Conservation (phyloP, 306 rosid genomes). For the Hippophae rhamnoides region DNA sequence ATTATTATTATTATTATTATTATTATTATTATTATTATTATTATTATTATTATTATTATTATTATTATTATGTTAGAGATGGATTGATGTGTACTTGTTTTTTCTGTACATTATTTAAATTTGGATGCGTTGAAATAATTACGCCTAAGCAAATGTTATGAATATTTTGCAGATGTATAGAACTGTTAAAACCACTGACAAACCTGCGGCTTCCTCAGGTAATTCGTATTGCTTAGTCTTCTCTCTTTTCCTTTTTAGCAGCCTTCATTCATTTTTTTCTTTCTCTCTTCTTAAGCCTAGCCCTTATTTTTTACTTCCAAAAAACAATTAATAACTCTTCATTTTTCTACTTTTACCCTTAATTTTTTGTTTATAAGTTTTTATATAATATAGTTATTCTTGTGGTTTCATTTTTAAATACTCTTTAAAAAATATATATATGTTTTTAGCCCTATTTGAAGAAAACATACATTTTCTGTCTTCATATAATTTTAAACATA, state of each 20-base stretch:
- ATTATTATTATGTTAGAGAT: not conserved
- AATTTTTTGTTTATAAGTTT: too few species aligned
- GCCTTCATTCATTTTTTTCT: conserved; percentile 17
- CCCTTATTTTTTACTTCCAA: not conserved
- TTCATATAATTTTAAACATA: too few species aligned
- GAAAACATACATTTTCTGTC: too few species aligned
- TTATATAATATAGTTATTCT: too few species aligned
- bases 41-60: not conserved
- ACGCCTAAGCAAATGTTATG: not conserved
- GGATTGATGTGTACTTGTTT: not conserved
- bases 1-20: too few species aligned
- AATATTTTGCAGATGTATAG: conserved; percentile 68
- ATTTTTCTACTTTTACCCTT: not conserved
- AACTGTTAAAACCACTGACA: conserved; percentile 93
- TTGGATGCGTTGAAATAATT: conserved; percentile 7
- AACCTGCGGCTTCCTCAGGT: conserved; percentile 92
- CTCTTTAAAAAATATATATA: too few species aligned
- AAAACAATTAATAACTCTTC: not conserved
- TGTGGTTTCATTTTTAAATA: too few species aligned
- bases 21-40: too few species aligned
- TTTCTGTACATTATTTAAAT: not conserved
- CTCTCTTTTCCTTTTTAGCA: conserved; percentile 11
- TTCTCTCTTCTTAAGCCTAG: not conserved
- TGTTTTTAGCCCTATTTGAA: too few species aligned
- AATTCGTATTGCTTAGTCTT: conserved; percentile 51